Conservation (phyloP, 2,329 filamentous ascomycete genomes). For the Arthrobotrys iridis region DNA sequence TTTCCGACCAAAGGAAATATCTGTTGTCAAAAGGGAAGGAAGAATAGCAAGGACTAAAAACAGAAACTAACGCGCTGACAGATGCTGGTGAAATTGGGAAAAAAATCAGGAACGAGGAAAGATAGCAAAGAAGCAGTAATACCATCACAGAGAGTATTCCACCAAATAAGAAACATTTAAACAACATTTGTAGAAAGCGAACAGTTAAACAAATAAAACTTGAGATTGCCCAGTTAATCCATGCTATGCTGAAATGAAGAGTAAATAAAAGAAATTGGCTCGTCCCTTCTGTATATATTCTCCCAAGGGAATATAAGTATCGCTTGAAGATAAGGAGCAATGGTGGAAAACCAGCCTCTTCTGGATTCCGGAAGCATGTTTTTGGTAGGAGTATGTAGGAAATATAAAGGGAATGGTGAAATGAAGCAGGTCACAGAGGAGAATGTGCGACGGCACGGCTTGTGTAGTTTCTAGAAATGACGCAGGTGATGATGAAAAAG, state of each 20-base stretch:
- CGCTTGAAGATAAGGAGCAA: constrained; percentile 10
- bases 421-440: constrained; percentile 36
- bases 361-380: neutral
- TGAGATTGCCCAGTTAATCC: constrained; percentile 43
- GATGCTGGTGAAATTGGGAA: constrained; percentile 40
- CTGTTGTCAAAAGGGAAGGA: constrained; percentile 28
- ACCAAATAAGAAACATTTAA: constrained; percentile 19
- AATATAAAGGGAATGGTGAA: neutral
- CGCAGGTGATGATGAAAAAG: constrained; percentile 12
- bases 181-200: constrained; percentile 11
- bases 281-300: constrained; percentile 30
- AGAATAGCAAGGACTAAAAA: constrained; percentile 31
- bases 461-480: constrained; percentile 25
- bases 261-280: constrained; percentile 17
- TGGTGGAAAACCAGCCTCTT: neutral
- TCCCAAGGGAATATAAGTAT: constrained; percentile 33
- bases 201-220: constrained; percentile 28
- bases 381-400: neutral
- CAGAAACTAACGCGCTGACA: constrained; percentile 42
- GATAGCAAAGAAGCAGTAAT: constrained; percentile 40
- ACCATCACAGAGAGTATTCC: constrained; percentile 52
- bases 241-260: constrained; percentile 52
- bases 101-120: constrained; percentile 11
- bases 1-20: constrained; percentile 39
- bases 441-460: constrained; percentile 49